phyloP scores from a whole-genome alignment of 495 filamentous ascomycete species.

The Copromyces sp. region DNA sequence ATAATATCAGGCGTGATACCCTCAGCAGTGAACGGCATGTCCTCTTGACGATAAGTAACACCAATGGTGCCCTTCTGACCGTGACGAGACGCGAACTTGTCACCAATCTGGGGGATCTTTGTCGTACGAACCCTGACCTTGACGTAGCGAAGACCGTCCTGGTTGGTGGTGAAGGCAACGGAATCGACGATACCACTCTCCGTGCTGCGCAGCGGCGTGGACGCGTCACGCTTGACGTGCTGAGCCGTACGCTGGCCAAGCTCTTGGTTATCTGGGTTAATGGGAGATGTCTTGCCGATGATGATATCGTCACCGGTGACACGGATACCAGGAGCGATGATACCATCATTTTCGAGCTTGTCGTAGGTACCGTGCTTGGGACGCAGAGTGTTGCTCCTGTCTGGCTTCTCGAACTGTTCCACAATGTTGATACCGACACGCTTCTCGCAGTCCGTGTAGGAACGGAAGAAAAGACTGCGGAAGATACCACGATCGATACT shows the following conservation, averaged over 20 bases:
- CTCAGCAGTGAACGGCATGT: conserved; percentile 95
- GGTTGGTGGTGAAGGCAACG: conserved; percentile 86
- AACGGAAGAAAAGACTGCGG: conserved; percentile 94
- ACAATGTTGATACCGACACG: conserved; percentile 79
- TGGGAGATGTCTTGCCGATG: conserved; percentile 94
- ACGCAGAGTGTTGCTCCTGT: conserved; percentile 72
- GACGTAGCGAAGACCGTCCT: conserved; percentile 81
- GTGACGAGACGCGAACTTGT: conserved; percentile 98
- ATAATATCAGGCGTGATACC: conserved; percentile 91
- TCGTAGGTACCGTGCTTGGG: conserved; percentile 96
- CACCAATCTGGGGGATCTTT: conserved; percentile 95
- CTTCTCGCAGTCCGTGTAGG: conserved; percentile 94
- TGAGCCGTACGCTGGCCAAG: conserved; percentile 81
- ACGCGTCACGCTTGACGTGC: conserved; percentile 89
- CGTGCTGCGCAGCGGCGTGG: conserved; percentile 85
- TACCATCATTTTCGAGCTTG: conserved; percentile 91
- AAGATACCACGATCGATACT: conserved; percentile 95
- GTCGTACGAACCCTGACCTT: conserved; percentile 96
- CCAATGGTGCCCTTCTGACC: conserved; percentile 99
- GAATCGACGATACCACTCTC: conserved; percentile 95
- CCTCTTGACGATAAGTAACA: conserved; percentile 93
- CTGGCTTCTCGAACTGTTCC: conserved; percentile 91
- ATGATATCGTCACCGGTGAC: conserved; percentile 98
- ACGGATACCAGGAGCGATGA: conserved; percentile 84
- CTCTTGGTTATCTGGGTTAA: conserved; percentile 85